Base-by-base conservation (phyloP, 2,329 filamentous ascomycete species). In the Verticillium zaregamsianum region DNA sequence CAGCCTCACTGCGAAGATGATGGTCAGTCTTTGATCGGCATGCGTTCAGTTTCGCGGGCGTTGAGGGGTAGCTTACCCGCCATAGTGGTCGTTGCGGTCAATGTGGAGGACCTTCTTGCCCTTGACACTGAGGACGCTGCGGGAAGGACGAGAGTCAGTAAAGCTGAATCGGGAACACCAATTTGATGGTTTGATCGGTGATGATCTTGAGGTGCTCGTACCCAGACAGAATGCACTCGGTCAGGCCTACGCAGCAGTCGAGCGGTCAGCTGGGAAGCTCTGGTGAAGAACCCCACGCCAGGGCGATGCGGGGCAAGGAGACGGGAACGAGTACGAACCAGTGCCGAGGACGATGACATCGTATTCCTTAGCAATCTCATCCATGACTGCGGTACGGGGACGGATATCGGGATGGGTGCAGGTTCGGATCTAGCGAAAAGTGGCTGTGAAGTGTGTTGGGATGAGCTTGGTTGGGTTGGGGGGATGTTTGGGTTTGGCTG, bases 31-130 rank as follows among this genome's bases (percentile, higher is more conserved):
- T 28, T 62, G 61, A 23, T 55, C 40, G 55, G 59, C 45, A 32
- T 61, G 68, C 37, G 33, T 35, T 25, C 8, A 4, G 4, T 8
- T 23, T 52, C 9, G 45, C 8, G n/a, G 45, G 6, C 20, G 20
- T 60, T 54, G 57, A 63, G 52, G 52, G 63, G 39, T 55, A 55
- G 60, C 90, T 72, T 82, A 96, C 93, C 92, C 95, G 86, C 95
- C 95, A 74, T 97, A 98, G 83, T 98, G 93, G 77, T 96, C 92
- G 77, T 98, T 98, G 75, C 93, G 90, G 81, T 98, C 95, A 77
- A 99, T 97, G 82, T 99, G 95, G 68, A 99, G 86, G 74, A 99
- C 95, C 84, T 98, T 98, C 85, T 96, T 94, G 78, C 94, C 94
- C 85, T 98, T 97, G 72, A 98, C 94, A 82, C 93, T 97, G 75